Conservation (phyloP, 2,329 filamentous ascomycete genomes). For the Fusarium fracticaudum region DNA sequence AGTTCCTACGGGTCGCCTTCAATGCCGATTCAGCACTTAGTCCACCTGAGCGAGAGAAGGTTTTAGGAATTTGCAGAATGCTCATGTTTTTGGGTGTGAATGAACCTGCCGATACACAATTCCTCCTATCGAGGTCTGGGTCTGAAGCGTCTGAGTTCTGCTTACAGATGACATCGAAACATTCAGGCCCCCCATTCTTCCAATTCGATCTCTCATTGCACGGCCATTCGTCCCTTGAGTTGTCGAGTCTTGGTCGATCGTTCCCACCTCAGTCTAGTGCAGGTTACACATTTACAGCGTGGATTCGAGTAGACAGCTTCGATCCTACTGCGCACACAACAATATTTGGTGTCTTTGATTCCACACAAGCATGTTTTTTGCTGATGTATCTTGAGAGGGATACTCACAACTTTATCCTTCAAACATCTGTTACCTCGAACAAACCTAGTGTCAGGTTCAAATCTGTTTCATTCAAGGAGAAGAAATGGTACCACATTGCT, state of each 20-base stretch:
- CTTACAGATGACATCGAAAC: constrained; percentile 76
- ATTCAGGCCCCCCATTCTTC: constrained; percentile 83
- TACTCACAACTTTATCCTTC: constrained; percentile 91
- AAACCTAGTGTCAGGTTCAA: constrained; percentile 95
- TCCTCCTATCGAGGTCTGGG: constrained; percentile 67
- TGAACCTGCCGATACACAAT: constrained; percentile 82
- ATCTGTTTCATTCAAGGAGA: constrained; percentile 77
- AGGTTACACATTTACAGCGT: constrained; percentile 92
- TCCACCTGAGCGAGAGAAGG: constrained; percentile 64
- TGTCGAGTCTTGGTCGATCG: constrained; percentile 82
- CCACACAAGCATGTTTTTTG: constrained; percentile 91
- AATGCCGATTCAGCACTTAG: constrained; percentile 60
- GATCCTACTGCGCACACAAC: constrained; percentile 90
- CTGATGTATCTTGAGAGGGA: constrained; percentile 94
- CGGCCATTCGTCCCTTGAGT: constrained; percentile 89
- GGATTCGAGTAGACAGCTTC: constrained; percentile 89
- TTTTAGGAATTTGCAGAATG: constrained; percentile 73
- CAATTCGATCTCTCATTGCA: constrained; percentile 92
- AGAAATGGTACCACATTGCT: constrained; percentile 92
- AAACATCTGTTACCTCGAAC: constrained; percentile 88
- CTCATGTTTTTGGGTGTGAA: constrained; percentile 81
- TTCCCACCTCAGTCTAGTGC: constrained; percentile 83
- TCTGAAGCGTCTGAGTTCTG: constrained; percentile 72
- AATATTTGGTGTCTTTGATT: constrained; percentile 93
- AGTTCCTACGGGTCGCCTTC: constrained; percentile 72